Percentiles rank a stretch among this genome's conserved stretches.
Evolutionary conservation across 176 grass and related monocot genomes (phyloP).

Genomic region (Coix lacrymajobi): DNA sequence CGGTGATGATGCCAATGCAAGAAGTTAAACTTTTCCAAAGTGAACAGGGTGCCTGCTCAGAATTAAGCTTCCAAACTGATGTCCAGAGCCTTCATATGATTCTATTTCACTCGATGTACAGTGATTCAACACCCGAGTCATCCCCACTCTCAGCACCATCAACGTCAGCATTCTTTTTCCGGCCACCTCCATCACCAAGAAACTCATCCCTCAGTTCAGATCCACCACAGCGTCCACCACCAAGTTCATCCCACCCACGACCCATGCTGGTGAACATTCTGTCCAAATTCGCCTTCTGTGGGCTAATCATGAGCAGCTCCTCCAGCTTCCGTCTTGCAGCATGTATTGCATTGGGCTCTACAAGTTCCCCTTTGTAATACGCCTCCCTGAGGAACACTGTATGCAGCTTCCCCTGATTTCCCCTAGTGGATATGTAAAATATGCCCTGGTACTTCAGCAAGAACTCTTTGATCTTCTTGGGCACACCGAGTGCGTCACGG

Average conservation of each 20-base stretch:
- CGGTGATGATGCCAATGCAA: background rate
- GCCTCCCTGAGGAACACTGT: constrained; percentile 81
- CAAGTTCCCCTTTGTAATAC: constrained; percentile 66
- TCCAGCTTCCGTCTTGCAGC: constrained; percentile 46
- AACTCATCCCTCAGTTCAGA: constrained; percentile 40
- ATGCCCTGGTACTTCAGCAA: constrained; percentile 83
- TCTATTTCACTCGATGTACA: constrained; percentile 60
- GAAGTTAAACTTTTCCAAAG: background rate
- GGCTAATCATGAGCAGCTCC: constrained; percentile 64
- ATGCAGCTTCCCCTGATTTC: constrained; percentile 82
- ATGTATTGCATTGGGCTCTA: constrained; percentile 58
- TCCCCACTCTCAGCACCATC: constrained; percentile 52
- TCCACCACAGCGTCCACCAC: constrained; percentile 1
- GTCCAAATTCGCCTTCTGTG: constrained; percentile 74
- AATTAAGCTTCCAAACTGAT: background rate
- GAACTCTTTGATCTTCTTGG: constrained; percentile 93
- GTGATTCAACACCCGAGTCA: constrained; percentile 77
- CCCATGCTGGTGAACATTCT: constrained; percentile 86
- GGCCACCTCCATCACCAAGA: constrained; percentile 27
- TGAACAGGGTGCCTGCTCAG: background rate
- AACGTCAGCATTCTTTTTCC: background rate
- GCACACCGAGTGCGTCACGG: constrained; percentile 61
- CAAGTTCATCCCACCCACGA: constrained; percentile 36
- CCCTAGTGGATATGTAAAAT: constrained; percentile 85
- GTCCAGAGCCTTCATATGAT: background rate